Percentiles rank a stretch among this genome's conserved stretches.
phyloP scores from a whole-genome alignment of 2,329 filamentous ascomycete species.

The Acarospora socialis region DNA sequence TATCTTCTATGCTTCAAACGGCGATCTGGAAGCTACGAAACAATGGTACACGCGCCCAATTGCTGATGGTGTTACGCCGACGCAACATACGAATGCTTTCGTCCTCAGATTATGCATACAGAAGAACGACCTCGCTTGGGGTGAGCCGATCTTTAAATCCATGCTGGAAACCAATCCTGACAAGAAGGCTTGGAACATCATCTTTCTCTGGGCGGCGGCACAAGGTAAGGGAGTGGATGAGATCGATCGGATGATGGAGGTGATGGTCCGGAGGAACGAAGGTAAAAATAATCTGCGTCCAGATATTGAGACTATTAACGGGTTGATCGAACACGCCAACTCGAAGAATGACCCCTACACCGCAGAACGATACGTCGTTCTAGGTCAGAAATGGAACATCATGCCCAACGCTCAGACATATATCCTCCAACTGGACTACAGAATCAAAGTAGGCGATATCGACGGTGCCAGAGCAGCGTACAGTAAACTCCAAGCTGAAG shows the following conservation, averaged over 20 bases:
- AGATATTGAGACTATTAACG: slow-evolving; percentile 61
- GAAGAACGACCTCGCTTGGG: slow-evolving; percentile 48
- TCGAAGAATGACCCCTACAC: slow-evolving; percentile 54
- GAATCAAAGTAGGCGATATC: slow-evolving; percentile 58
- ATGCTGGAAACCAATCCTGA: slow-evolving; percentile 21
- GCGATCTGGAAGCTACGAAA: slow-evolving; percentile 44
- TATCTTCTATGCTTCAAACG: slow-evolving; percentile 46
- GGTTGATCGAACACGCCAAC: slow-evolving; percentile 57
- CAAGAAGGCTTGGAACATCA: slow-evolving; percentile 53
- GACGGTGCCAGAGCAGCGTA: slow-evolving; percentile 55
- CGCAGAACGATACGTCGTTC: slow-evolving; percentile 56
- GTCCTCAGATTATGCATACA: slow-evolving; percentile 48
- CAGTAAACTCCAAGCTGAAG: slow-evolving; percentile 11
- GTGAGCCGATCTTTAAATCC: slow-evolving; percentile 42
- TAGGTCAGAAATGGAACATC: slow-evolving; percentile 53
- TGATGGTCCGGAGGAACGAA: slow-evolving; percentile 42
- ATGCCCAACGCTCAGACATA: slow-evolving; percentile 54
- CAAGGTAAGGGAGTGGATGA: slow-evolving; percentile 58
- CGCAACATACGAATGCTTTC: slow-evolving; percentile 34
- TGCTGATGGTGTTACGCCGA: slow-evolving; percentile 26
- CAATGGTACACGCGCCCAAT: slow-evolving; percentile 51
- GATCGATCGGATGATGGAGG: slow-evolving; percentile 56
- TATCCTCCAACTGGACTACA: slow-evolving; percentile 61
- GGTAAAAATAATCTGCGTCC: slow-evolving; percentile 36
- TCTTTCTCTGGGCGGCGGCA: slow-evolving; percentile 62